phyloP scores from a whole-genome alignment of 1,284 basidiomycete genomes.

The Coniferiporia weirii region DNA sequence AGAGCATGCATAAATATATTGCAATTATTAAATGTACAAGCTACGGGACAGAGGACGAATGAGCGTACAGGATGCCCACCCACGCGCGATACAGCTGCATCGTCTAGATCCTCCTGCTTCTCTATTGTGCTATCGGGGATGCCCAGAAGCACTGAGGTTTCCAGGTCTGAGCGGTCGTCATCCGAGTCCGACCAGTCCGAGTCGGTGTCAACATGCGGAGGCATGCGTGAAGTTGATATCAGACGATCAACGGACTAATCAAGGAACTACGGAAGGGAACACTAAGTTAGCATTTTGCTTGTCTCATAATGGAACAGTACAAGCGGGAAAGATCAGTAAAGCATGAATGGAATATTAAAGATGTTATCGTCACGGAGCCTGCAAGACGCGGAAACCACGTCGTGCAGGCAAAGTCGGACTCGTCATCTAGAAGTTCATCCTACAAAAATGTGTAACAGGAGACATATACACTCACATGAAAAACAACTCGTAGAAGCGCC shows the following conservation, averaged over 20 bases:
- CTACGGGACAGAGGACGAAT: slow-evolving; percentile 28
- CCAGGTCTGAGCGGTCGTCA: slow-evolving; percentile 47
- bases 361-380: slow-evolving; percentile 56
- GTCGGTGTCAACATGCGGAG: slow-evolving; percentile 36
- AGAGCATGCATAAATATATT: slow-evolving; percentile 31
- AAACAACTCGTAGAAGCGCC: background rate
- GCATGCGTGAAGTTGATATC: slow-evolving; percentile 21
- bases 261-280: background rate
- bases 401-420: slow-evolving; percentile 59
- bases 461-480: slow-evolving; percentile 1
- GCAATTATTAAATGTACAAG: slow-evolving; percentile 30
- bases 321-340: slow-evolving; percentile 55
- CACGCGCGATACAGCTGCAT: slow-evolving; percentile 78
- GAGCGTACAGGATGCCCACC: slow-evolving; percentile 80
- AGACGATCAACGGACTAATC: slow-evolving; percentile 12
- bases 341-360: slow-evolving; percentile 77
- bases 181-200: slow-evolving; percentile 80
- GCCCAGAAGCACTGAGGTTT: slow-evolving; percentile 71
- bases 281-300: no score
- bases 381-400: slow-evolving; percentile 55
- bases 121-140: slow-evolving; percentile 68
- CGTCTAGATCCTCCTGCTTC: slow-evolving; percentile 49
- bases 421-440: slow-evolving; percentile 85
- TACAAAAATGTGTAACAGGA: slow-evolving; percentile 18
- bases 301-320: background rate